Percentiles rank a stretch among this genome's conserved stretches.
phyloP scores from a whole-genome alignment of 805 yeast genomes.

The Tetrapisispora namnaoensis region DNA sequence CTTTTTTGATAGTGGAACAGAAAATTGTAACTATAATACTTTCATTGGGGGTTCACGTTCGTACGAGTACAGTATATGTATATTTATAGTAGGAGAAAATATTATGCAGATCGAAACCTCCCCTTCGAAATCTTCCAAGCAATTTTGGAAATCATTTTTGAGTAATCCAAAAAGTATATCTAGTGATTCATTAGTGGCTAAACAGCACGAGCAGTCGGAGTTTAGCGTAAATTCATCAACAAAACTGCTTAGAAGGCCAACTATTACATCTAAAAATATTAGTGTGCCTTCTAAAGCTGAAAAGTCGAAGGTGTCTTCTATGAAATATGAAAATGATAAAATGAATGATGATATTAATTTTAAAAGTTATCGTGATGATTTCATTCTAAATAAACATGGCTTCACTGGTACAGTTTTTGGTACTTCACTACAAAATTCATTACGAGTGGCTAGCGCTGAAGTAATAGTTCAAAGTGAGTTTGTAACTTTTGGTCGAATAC shows the following conservation, averaged over 20 bases:
- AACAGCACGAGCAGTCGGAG: background rate
- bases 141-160: constrained; percentile 26
- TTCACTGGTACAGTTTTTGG: constrained; percentile 59
- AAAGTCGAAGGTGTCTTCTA: background rate
- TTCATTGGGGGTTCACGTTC: too few species aligned
- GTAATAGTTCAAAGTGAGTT: constrained; percentile 53
- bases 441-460: constrained; percentile 55
- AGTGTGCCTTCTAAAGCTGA: background rate
- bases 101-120: constrained; percentile 3
- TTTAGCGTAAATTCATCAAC: background rate
- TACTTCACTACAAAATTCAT: constrained; percentile 60
- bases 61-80: too few species aligned
- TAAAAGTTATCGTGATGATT: constrained; percentile 32
- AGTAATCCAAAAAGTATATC: constrained; percentile 28
- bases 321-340: background rate
- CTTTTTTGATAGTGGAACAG: too few species aligned
- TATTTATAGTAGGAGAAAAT: too few species aligned
- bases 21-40: too few species aligned
- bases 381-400: constrained; percentile 29
- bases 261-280: constrained; percentile 5
- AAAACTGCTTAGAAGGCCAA: constrained; percentile 7
- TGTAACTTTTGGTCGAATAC: constrained; percentile 78
- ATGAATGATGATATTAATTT: constrained; percentile 9
- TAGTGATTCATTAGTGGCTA: constrained; percentile 17
- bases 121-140: constrained; percentile 17